These are phyloP conservation scores for Yamadazyma atmosphaerica DNA, from an alignment of 1,139 yeast genomes.

Conservation along the genomic window DNA sequence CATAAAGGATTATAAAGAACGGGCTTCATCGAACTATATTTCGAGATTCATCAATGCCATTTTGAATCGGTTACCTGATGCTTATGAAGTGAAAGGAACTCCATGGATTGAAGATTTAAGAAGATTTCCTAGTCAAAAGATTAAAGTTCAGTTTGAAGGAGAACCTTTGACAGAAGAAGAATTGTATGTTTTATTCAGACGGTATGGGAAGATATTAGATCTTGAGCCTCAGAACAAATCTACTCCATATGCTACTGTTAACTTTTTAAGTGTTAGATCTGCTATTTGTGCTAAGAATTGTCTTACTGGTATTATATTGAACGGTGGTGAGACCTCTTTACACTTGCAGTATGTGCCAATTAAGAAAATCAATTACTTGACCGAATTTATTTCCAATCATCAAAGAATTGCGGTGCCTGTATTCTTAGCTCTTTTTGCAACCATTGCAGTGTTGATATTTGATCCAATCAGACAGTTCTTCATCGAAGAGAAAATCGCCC, in stretches of 20 bases:
- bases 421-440: conserved; percentile 52
- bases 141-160: conserved; percentile 76
- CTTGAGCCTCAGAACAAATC: conserved; percentile 52
- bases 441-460: conserved; percentile 79
- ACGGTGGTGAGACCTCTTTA: conserved; percentile 53
- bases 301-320: conserved; percentile 70
- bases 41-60: conserved; percentile 18
- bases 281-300: conserved; percentile 92
- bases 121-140: conserved; percentile 63
- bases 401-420: conserved; percentile 76
- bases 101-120: conserved; percentile 97
- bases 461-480: conserved; percentile 90
- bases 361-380: conserved; percentile 50
- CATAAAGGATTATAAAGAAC: conserved; percentile 31
- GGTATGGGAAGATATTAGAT: conserved; percentile 83
- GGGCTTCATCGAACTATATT: conserved; percentile 32
- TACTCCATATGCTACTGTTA: conserved; percentile 49
- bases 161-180: conserved; percentile 77
- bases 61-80: conserved; percentile 32
- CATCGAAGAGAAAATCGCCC: conserved; percentile 71
- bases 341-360: conserved; percentile 73
- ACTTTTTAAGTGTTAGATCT: conserved; percentile 57
- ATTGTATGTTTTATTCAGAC: conserved; percentile 74
- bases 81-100: conserved; percentile 76
- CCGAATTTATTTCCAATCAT: conserved; percentile 66